Base-by-base conservation (phyloP, 345 rosid species). In the Gynandropsis gynandra region DNA sequence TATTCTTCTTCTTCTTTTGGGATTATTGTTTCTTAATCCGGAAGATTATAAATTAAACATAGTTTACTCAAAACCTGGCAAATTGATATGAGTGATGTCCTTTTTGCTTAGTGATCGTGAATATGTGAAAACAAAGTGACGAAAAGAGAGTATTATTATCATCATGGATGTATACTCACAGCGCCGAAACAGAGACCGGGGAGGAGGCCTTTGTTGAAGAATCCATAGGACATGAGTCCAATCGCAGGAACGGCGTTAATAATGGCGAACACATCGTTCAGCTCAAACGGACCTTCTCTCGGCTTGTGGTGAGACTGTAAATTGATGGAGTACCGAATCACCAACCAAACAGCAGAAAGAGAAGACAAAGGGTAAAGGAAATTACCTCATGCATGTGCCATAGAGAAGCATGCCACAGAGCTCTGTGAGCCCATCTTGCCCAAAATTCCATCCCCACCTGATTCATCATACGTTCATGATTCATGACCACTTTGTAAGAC, bases 401-500 rank as follows among this genome's bases (percentile, higher is more conserved):
- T 5, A 84, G 42, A n/a, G 98, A 87, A 59, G 83, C 93, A 27
- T 84, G 98, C 98, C 98, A 90, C 10, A 90, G 79, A 53, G 92
- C 89, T 72, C 21, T 70, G 37, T 90, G 98, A 35, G 96, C 98
- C 98, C 98, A 90, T 59, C 96, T 66, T 7, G 96, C 96, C 98
- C 98, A 90, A 19, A 80, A 90, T 61, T 87, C 98, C 96, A 90
- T 90, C 1, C 96, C 98, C 43, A 90, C 92, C 96, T 90, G 80
- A 16, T 55, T 31, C 14, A 43, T 39, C 54, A 8, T 10, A 10
- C 31, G 17, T 0, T 12, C 42, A 2, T 20, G 35, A 51, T 41
- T 50, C 39, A 53, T n/a, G 43, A 9, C 4, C 29, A 24, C 5
- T 24, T 24, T 2, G 29, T 24, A 24, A 24, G 29, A 24, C 2